A percentile compares a stretch with the other conserved stretches of the same genome.
Conservation (phyloP, 805 yeast genomes). For the Myxozyma geophila region DNA sequence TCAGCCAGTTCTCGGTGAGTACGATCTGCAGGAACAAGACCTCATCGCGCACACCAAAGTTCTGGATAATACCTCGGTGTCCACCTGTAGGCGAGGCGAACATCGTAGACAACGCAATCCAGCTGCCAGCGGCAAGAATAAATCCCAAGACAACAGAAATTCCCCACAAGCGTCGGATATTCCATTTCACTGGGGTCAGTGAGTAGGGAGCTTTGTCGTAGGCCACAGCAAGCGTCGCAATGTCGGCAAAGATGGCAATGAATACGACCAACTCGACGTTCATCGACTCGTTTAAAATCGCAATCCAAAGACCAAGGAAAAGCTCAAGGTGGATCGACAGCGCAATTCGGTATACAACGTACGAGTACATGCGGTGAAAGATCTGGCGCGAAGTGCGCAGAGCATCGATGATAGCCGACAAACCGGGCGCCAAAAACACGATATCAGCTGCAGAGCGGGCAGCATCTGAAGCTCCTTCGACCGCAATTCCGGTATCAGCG, state of each 20-base stretch:
- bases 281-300: conserved; percentile 82
- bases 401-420: conserved; percentile 9
- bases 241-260: conserved; percentile 92
- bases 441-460: conserved; percentile 52
- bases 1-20: conserved; percentile 95
- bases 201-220: conserved; percentile 95
- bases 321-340: conserved; percentile 91
- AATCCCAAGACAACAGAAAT: conserved; percentile 72
- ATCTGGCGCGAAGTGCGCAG: conserved; percentile 88
- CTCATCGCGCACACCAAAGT: conserved; percentile 93
- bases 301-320: conserved; percentile 95
- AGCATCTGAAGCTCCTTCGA: conserved; percentile 51
- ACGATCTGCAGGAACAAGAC: conserved; percentile 92
- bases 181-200: conserved; percentile 93
- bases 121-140: conserved; percentile 74
- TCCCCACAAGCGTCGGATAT: conserved; percentile 89
- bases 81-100: conserved; percentile 59
- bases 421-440: conserved; percentile 55
- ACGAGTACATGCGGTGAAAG: conserved; percentile 99
- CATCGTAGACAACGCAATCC: conserved; percentile 95
- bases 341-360: conserved; percentile 90
- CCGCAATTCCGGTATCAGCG: conserved; percentile 88
- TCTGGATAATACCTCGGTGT: conserved; percentile 89
- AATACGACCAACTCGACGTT: conserved; percentile 90
- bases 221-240: conserved; percentile 79